These are phyloP conservation scores for Yarrowia alimentaria DNA, from an alignment of 805 yeast genomes.

Conservation along the genomic window DNA sequence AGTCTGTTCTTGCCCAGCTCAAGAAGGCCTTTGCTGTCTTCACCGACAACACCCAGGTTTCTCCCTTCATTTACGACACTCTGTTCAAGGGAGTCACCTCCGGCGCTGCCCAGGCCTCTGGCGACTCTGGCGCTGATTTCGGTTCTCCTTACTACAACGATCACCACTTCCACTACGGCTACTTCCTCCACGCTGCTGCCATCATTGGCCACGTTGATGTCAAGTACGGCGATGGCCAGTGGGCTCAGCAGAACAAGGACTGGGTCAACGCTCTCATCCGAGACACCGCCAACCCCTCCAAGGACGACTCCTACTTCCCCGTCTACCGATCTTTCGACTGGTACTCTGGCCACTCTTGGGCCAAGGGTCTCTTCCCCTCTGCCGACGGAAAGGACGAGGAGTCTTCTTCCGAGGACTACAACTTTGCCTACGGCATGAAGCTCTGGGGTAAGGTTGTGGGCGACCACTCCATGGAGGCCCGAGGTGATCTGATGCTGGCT, in stretches of 20 bases:
- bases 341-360: slow-evolving; percentile 78
- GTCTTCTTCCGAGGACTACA: slow-evolving; percentile 69
- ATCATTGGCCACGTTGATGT: slow-evolving; percentile 63
- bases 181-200: slow-evolving; percentile 79
- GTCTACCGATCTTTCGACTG: slow-evolving; percentile 68
- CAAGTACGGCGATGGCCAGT: slow-evolving; percentile 48
- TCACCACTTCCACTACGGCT: slow-evolving; percentile 88
- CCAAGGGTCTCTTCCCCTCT: slow-evolving; percentile 62
- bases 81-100: slow-evolving; percentile 50
- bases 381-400: slow-evolving; percentile 75
- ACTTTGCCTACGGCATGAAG: slow-evolving; percentile 68
- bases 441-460: slow-evolving; percentile 65
- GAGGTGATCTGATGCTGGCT: slow-evolving; percentile 62
- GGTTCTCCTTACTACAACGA: slow-evolving; percentile 79
- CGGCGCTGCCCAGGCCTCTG: slow-evolving; percentile 37
- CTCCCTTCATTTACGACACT: slow-evolving; percentile 75
- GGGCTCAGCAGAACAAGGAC: slow-evolving; percentile 49
- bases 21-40: slow-evolving; percentile 70
- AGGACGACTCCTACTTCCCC: slow-evolving; percentile 58
- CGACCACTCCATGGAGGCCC: slow-evolving; percentile 53
- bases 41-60: slow-evolving; percentile 62
- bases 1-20: slow-evolving; percentile 52
- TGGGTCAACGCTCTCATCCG: slow-evolving; percentile 64
- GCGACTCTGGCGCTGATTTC: slow-evolving; percentile 57
- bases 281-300: slow-evolving; percentile 65